These are phyloP conservation scores for Boletus semigastroideus DNA, from an alignment of 1,284 basidiomycete species.

Conservation along the genomic window DNA sequence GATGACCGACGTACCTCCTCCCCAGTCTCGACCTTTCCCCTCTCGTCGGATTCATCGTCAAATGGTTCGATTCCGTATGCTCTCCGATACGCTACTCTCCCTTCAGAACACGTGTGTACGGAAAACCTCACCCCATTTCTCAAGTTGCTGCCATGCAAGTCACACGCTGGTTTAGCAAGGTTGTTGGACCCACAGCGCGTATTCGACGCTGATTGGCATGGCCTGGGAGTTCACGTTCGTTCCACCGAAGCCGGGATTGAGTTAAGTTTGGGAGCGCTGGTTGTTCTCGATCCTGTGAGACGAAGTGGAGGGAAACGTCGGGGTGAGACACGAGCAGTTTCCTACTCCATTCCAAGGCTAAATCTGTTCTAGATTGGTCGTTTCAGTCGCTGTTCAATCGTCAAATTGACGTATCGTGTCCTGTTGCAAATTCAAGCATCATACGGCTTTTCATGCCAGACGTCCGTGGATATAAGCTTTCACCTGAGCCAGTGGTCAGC, in stretches of 20 bases:
- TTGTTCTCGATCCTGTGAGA: constrained; percentile 79
- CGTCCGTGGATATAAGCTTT: constrained; percentile 42
- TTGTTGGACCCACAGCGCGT: constrained; percentile 85
- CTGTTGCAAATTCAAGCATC: constrained; percentile 55
- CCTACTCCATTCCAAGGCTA: background rate
- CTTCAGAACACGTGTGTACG: constrained; percentile 88
- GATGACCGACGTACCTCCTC: constrained; percentile 72
- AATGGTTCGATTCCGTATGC: constrained; percentile 34
- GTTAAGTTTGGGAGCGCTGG: constrained; percentile 77
- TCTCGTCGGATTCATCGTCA: constrained; percentile 13
- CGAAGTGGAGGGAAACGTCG: constrained; percentile 46
- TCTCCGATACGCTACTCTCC: constrained; percentile 74
- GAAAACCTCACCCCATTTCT: constrained; percentile 97
- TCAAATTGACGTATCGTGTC: constrained; percentile 59
- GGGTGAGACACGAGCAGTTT: constrained; percentile 41
- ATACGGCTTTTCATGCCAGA: constrained; percentile 50
- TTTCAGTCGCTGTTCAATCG: constrained; percentile 74
- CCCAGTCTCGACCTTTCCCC: constrained; percentile 52
- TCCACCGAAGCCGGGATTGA: constrained; percentile 47
- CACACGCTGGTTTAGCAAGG: constrained; percentile 83
- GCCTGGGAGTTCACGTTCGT: constrained; percentile 74
- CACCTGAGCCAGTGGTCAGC: constrained; percentile 46
- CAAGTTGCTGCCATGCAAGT: constrained; percentile 92
- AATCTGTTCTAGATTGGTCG: constrained; percentile 65
- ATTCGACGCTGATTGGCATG: constrained; percentile 88